Percentiles rank a stretch among this genome's conserved stretches.
Conservation (phyloP, 441 rosid species). For the Rhodomyrtus psidioides region DNA sequence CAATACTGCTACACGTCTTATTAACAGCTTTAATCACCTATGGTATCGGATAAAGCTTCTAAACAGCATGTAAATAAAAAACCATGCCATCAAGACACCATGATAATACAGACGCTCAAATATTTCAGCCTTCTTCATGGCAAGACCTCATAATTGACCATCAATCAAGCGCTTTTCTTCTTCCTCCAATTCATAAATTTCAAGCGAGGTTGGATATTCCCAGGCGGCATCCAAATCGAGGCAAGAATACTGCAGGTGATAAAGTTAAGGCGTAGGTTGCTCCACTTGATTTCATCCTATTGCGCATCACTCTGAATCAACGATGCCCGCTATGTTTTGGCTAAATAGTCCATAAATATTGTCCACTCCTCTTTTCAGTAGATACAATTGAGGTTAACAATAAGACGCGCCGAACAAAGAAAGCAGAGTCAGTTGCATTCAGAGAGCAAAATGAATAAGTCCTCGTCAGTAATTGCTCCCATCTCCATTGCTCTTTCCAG, state of each 20-base stretch:
- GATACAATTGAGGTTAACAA: background rate
- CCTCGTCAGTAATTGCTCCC: constrained; percentile 87
- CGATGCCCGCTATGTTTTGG: background rate
- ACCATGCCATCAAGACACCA: background rate
- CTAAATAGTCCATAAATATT: background rate
- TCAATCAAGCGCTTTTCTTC: background rate
- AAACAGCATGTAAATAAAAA: background rate
- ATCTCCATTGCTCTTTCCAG: constrained; percentile 89
- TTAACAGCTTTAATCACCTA: background rate
- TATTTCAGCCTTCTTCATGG: background rate
- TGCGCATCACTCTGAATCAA: background rate
- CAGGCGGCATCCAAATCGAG: background rate
- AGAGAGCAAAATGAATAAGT: constrained; percentile 63
- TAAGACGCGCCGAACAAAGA: background rate
- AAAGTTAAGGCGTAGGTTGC: background rate
- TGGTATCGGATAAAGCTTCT: background rate
- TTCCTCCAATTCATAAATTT: background rate
- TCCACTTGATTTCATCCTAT: background rate
- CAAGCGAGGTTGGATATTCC: background rate
- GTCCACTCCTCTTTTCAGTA: background rate
- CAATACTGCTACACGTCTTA: background rate
- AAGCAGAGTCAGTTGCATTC: constrained; percentile 28
- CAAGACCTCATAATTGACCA: background rate
- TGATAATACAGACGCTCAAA: background rate
- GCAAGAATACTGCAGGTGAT: background rate